These are phyloP conservation scores for Tricholoma hemisulphureum DNA, from an alignment of 768 basidiomycete genomes.

Conservation along the genomic window DNA sequence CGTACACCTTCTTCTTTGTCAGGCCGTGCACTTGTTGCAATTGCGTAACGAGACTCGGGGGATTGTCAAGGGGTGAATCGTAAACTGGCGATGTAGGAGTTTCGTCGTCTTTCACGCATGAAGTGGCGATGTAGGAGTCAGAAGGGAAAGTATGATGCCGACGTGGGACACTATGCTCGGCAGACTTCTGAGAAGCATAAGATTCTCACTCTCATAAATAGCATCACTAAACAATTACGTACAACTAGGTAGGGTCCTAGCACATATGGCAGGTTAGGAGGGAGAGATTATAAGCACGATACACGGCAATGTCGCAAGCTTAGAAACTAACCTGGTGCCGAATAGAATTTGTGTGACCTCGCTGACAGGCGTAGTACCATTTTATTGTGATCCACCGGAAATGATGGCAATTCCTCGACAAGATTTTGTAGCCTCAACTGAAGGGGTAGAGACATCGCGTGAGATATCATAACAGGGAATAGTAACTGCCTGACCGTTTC, in stretches of 20 bases:
- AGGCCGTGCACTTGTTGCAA: conserved; percentile 68
- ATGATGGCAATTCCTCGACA: conserved; percentile 41
- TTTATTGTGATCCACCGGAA: conserved; percentile 35
- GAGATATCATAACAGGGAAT: conserved; percentile 2
- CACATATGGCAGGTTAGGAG: neutral
- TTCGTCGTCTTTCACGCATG: conserved; percentile 26
- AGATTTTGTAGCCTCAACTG: conserved; percentile 41
- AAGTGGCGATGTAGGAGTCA: conserved; percentile 20
- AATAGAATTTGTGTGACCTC: conserved; percentile 22
- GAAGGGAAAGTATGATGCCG: conserved; percentile 39
- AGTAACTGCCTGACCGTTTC: conserved; percentile 36
- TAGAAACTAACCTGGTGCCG: conserved; percentile 26
- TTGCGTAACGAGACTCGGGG: conserved; percentile 57
- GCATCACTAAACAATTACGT: conserved; percentile 29
- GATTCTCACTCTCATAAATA: neutral
- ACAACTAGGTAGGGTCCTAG: conserved; percentile 22
- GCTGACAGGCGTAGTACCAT: conserved; percentile 45
- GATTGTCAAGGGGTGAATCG: conserved; percentile 20
- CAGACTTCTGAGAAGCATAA: conserved; percentile 7
- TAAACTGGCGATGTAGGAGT: conserved; percentile 24
- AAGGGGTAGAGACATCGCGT: conserved; percentile 8
- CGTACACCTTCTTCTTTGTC: conserved; percentile 68
- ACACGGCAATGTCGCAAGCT: conserved; percentile 6
- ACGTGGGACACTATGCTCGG: conserved; percentile 21
- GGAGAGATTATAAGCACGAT: conserved; percentile 6